These are phyloP conservation scores for Botryotinia convoluta DNA, from an alignment of 2,329 filamentous ascomycete species.

Conservation along the genomic window DNA sequence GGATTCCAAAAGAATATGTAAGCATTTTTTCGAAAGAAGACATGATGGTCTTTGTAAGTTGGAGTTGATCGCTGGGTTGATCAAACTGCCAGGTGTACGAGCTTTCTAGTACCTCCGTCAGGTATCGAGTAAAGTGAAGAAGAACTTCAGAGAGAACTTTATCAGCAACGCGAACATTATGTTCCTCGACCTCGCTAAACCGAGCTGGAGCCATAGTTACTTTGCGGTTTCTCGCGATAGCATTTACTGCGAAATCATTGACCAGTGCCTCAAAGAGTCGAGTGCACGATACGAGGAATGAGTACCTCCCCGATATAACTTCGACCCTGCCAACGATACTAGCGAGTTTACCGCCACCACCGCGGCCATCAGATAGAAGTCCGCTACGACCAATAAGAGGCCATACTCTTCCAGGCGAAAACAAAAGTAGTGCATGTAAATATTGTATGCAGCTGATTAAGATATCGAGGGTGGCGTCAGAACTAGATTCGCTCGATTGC, in stretches of 20 bases:
- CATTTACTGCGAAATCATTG: conserved; percentile 69
- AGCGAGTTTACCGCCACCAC: conserved; percentile 67
- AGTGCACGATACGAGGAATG: conserved; percentile 72
- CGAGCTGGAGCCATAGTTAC: conserved; percentile 47
- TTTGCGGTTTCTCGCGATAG: conserved; percentile 62
- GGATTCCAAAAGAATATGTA: conserved; percentile 70
- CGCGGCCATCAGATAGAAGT: conserved; percentile 73
- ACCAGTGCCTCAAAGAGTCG: conserved; percentile 73
- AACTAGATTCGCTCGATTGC: conserved; percentile 41
- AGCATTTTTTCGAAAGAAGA: conserved; percentile 70
- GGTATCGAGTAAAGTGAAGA: conserved; percentile 68
- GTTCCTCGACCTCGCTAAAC: conserved; percentile 48
- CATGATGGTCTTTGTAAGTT: conserved; percentile 67
- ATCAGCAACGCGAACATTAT: conserved; percentile 73
- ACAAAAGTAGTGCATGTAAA: conserved; percentile 64
- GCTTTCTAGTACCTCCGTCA: conserved; percentile 83
- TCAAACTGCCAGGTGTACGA: conserved; percentile 82
- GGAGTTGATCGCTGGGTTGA: conserved; percentile 62
- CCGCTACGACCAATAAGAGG: conserved; percentile 81
- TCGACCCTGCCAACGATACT: conserved; percentile 81
- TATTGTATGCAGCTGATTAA: conserved; percentile 75
- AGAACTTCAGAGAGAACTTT: conserved; percentile 71
- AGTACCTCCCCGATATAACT: conserved; percentile 70
- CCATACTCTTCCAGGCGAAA: conserved; percentile 85
- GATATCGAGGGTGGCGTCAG: conserved; percentile 56